Conservation (phyloP, 2,329 filamentous ascomycete species). For the Bipolaris cookei region DNA sequence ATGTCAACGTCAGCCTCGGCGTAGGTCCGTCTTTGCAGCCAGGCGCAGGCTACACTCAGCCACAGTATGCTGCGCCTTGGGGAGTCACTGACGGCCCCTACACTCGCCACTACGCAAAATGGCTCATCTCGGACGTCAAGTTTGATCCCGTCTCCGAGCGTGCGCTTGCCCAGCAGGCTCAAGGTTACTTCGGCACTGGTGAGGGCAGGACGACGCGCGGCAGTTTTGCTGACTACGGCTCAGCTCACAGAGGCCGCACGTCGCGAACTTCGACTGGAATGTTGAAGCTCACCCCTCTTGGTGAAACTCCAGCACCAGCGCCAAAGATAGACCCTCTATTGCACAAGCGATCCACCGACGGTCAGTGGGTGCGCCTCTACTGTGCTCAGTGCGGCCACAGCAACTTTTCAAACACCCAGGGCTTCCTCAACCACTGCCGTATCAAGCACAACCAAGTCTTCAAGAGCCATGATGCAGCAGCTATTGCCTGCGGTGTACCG, state of each 20-base stretch:
- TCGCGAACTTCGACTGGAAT: slow-evolving; percentile 64
- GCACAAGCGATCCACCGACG: slow-evolving; percentile 81
- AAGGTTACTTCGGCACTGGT: slow-evolving; percentile 47
- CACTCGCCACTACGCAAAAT: slow-evolving; percentile 91
- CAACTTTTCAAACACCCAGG: slow-evolving; percentile 94
- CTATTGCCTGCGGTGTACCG: slow-evolving; percentile 82
- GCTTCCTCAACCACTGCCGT: slow-evolving; percentile 99
- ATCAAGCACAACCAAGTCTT: slow-evolving; percentile 93
- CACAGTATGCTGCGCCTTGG: slow-evolving; percentile 83
- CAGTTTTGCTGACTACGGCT: slow-evolving; percentile 65
- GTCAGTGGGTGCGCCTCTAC: slow-evolving; percentile 84
- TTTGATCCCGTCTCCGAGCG: slow-evolving; percentile 68
- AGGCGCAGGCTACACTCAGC: slow-evolving; percentile 67
- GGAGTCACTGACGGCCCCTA: slow-evolving; percentile 93
- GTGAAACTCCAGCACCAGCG: slow-evolving; percentile 53
- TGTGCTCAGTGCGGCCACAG: slow-evolving; percentile 85
- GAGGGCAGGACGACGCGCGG: slow-evolving; percentile 84
- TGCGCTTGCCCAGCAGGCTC: slow-evolving; percentile 44
- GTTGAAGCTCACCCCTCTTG: slow-evolving; percentile 51
- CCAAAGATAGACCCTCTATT: slow-evolving; percentile 81
- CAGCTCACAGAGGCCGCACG: slow-evolving; percentile 60
- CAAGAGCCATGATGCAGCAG: slow-evolving; percentile 94
- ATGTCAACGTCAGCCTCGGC: slow-evolving; percentile 73
- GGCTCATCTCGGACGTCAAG: slow-evolving; percentile 85
- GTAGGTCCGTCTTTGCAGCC: slow-evolving; percentile 72